A percentile compares a stretch with the other conserved stretches of the same genome.
These are phyloP conservation scores for Acanthamoeba quina DNA, from an alignment of 208 protist genomes.

Conservation along the genomic window DNA sequence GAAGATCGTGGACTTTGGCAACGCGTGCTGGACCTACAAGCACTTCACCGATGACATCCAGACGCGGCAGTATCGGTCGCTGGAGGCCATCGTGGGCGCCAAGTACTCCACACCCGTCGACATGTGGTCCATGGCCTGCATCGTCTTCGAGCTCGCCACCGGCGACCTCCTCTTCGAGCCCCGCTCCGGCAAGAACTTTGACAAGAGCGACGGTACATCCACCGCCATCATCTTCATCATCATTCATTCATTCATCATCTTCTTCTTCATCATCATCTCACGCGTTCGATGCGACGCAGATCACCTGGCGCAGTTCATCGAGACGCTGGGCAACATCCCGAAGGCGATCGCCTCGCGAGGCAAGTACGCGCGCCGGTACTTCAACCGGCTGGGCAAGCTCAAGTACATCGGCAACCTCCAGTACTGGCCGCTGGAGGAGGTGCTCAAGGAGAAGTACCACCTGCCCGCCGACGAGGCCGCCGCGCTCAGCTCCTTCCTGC, in stretches of 20 bases:
- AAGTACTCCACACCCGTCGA: slow-evolving; percentile 89
- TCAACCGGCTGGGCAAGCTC: slow-evolving; percentile 88
- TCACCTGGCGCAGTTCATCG: slow-evolving; percentile 96
- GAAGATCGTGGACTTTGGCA: slow-evolving; percentile 98
- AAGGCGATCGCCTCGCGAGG: slow-evolving; percentile 77
- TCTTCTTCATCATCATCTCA: background rate
- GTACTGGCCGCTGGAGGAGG: slow-evolving; percentile 86
- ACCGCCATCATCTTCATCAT: background rate
- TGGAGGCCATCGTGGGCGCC: slow-evolving; percentile 89
- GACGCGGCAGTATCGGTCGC: slow-evolving; percentile 93
- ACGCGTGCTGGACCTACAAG: slow-evolving; percentile 97
- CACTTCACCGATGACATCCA: slow-evolving; percentile 97
- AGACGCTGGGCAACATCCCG: slow-evolving; percentile 95
- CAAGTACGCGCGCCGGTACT: slow-evolving; percentile 88
- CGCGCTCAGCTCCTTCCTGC: slow-evolving; percentile 95
- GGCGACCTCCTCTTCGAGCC: slow-evolving; percentile 94
- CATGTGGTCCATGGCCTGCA: slow-evolving; percentile 90
- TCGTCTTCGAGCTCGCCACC: slow-evolving; percentile 92
- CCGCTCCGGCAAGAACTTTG: slow-evolving; percentile 91
- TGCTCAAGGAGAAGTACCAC: slow-evolving; percentile 95
- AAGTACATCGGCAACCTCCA: slow-evolving; percentile 86
- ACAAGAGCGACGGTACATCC: slow-evolving; percentile 88
- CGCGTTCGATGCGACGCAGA: slow-evolving; percentile 80
- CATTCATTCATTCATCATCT: background rate
- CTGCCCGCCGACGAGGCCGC: slow-evolving; percentile 93